These are phyloP conservation scores for Articulospora tetracladia DNA, from an alignment of 495 filamentous ascomycete genomes.

Conservation along the genomic window DNA sequence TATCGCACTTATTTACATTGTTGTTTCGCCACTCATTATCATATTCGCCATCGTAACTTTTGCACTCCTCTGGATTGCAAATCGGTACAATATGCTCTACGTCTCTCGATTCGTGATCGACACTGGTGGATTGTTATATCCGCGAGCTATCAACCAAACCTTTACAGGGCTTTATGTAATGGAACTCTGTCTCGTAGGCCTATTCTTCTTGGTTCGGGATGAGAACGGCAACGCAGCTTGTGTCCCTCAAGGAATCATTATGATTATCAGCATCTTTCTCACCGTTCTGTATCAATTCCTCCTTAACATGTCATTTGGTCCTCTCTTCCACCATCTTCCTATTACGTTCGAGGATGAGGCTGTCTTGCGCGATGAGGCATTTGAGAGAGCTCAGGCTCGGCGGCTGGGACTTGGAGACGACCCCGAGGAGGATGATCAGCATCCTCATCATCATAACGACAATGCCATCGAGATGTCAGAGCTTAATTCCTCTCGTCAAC, in stretches of 20 bases:
- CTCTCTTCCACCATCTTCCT: slow-evolving; percentile 83
- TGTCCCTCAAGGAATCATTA: slow-evolving; percentile 80
- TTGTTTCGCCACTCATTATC: slow-evolving; percentile 86
- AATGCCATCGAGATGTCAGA: slow-evolving; percentile 57
- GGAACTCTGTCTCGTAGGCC: slow-evolving; percentile 84
- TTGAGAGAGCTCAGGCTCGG: slow-evolving; percentile 70
- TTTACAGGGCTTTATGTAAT: slow-evolving; percentile 94
- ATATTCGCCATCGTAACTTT: slow-evolving; percentile 95
- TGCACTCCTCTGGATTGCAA: slow-evolving; percentile 89
- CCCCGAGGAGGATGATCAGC: slow-evolving; percentile 27
- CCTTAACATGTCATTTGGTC: slow-evolving; percentile 80
- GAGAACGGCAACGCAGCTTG: slow-evolving; percentile 55
- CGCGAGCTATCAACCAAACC: slow-evolving; percentile 90
- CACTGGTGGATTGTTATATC: slow-evolving; percentile 91
- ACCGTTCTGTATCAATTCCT: slow-evolving; percentile 80
- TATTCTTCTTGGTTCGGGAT: slow-evolving; percentile 83
- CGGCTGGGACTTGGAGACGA: slow-evolving; percentile 50
- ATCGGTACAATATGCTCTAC: slow-evolving; percentile 95
- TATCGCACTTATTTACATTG: slow-evolving; percentile 88
- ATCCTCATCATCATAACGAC: neutral
- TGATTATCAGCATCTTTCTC: slow-evolving; percentile 69
- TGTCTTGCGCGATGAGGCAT: slow-evolving; percentile 81
- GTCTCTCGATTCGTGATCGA: slow-evolving; percentile 88
- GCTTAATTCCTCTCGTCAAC: slow-evolving; percentile 20
- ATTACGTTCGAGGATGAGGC: slow-evolving; percentile 96